Percentiles rank a stretch among this genome's conserved stretches.
These are phyloP conservation scores for Abortiporus biennis DNA, from an alignment of 1,284 basidiomycete species.

Conservation along the genomic window DNA sequence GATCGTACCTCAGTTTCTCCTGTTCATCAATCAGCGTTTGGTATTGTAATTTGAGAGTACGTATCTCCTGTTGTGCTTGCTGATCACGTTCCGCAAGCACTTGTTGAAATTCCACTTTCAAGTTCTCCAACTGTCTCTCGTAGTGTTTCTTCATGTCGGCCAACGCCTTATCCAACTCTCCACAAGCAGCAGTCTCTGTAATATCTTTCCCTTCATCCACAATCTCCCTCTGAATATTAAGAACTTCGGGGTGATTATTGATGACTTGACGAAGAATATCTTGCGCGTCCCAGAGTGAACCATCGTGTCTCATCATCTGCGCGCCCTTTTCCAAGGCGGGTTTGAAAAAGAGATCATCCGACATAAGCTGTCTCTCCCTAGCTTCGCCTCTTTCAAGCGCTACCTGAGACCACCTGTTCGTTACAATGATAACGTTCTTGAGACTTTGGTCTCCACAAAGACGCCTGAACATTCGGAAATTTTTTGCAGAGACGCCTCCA, in stretches of 20 bases:
- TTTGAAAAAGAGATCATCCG: conserved; percentile 9
- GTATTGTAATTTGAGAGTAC: conserved; percentile 1
- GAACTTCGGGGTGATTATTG: conserved; percentile 4
- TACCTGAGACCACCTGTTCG: background rate
- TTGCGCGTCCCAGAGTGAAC: conserved; percentile 5
- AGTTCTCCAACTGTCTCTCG: conserved; percentile 6
- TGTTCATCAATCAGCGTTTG: conserved; percentile 1
- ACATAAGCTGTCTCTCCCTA: conserved; percentile 9
- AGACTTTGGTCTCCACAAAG: background rate
- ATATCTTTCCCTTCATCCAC: conserved; percentile 5
- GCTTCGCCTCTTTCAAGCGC: conserved; percentile 1
- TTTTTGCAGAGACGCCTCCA: conserved; percentile 37
- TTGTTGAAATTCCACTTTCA: conserved; percentile 11
- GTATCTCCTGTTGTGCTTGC: conserved; percentile 8
- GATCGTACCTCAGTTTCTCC: background rate
- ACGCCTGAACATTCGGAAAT: background rate
- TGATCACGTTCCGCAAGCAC: conserved; percentile 1
- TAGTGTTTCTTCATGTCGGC: conserved; percentile 6
- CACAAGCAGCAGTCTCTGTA: conserved; percentile 1
- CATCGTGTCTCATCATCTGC: conserved; percentile 8
- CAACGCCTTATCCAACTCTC: conserved; percentile 6
- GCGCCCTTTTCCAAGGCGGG: conserved; percentile 8
- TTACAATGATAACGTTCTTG: conserved; percentile 1
- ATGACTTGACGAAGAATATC: conserved; percentile 4
- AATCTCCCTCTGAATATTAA: conserved; percentile 9